Conservation (phyloP, 2,329 filamentous ascomycete genomes). For the Xylaria sp. region DNA sequence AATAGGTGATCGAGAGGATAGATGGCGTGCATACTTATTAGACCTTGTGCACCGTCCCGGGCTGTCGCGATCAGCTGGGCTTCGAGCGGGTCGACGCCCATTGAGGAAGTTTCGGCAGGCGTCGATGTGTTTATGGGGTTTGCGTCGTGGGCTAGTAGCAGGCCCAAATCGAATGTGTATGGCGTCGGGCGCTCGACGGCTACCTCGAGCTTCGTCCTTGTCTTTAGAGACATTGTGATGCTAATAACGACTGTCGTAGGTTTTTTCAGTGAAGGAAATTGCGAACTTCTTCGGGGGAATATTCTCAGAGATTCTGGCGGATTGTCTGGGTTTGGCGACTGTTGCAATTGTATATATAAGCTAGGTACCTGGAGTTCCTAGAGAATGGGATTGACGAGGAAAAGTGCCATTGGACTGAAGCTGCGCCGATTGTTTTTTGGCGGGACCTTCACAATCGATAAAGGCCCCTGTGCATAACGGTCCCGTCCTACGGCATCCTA, state of each 20-base stretch:
- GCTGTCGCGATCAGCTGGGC: conserved; percentile 76
- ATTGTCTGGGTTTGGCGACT: background rate
- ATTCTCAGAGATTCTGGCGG: background rate
- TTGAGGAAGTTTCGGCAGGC: conserved; percentile 56
- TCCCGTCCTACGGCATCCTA: background rate
- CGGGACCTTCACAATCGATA: conserved; percentile 42
- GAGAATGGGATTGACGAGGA: conserved; percentile 19
- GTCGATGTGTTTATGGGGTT: conserved; percentile 67
- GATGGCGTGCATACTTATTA: conserved; percentile 73
- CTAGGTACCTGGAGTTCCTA: no score
- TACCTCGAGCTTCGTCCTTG: conserved; percentile 46
- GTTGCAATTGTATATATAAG: background rate
- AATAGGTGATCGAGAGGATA: background rate
- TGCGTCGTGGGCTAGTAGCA: conserved; percentile 85
- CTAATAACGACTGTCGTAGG: background rate
- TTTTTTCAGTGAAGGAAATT: background rate
- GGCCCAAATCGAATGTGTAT: conserved; percentile 59
- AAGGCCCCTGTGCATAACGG: background rate
- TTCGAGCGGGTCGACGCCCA: conserved; percentile 63
- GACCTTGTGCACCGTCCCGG: conserved; percentile 88
- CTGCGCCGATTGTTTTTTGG: conserved; percentile 37
- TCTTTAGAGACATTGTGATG: conserved; percentile 40
- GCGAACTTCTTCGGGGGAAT: no score
- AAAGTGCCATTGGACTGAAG: conserved; percentile 32
- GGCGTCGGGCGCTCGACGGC: conserved; percentile 46